Evolutionary conservation across 768 basidiomycete genomes (phyloP).

Genomic region (Agrocybe pediades): DNA sequence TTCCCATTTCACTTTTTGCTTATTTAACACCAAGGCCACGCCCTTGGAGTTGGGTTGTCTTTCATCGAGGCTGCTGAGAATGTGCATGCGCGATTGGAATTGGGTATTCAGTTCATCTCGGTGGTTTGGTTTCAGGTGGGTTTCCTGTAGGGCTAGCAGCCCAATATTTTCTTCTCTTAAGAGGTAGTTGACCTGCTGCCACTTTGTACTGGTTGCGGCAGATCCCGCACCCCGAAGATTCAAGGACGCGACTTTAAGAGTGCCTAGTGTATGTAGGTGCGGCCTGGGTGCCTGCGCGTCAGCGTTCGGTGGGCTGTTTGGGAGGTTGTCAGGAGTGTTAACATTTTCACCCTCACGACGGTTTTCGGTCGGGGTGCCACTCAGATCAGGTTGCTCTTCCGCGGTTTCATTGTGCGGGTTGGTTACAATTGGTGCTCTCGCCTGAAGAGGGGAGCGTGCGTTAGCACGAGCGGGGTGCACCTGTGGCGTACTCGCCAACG

Average conservation of each 20-base stretch:
- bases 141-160: slow-evolving; percentile 8
- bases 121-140: slow-evolving; percentile 4
- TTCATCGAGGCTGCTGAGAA: slow-evolving; percentile 18
- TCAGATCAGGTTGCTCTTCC: no score
- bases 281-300: no score
- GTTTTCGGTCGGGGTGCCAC: no score
- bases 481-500: not conserved
- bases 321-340: no score
- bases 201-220: slow-evolving; percentile 3
- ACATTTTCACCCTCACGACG: no score
- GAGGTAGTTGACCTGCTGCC: slow-evolving; percentile 7
- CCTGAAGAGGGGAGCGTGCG: not conserved
- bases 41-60: slow-evolving; percentile 17
- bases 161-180: slow-evolving; percentile 4
- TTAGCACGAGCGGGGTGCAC: not conserved
- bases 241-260: slow-evolving; percentile 3
- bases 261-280: not conserved
- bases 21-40: slow-evolving; percentile 36
- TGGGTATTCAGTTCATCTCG: slow-evolving; percentile 7
- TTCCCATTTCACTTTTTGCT: slow-evolving; percentile 16
- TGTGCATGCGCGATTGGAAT: slow-evolving; percentile 14
- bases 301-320: no score
- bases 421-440: no score
- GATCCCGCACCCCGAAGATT: slow-evolving; percentile 15
- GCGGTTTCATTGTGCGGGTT: no score